Evolutionary conservation across 2,329 filamentous ascomycete species (phyloP).

Genomic region (Diaporthe humulicola): DNA sequence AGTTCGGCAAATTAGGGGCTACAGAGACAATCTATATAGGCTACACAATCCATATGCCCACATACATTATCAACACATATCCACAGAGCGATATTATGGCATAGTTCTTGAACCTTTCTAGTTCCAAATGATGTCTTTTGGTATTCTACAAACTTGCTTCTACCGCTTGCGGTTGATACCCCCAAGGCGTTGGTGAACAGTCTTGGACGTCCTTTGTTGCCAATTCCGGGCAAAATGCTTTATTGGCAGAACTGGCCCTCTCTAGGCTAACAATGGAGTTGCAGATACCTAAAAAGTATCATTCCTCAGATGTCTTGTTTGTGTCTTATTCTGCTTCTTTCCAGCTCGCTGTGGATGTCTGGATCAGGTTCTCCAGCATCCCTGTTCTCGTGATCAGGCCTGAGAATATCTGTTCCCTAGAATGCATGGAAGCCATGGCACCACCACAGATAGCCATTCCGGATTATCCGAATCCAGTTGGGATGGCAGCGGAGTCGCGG

Average conservation of each 20-base stretch:
- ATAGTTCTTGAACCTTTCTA: neutral
- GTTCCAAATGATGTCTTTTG: neutral
- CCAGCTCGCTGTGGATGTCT: neutral
- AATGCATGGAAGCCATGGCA: constrained; percentile 1
- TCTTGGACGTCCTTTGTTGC: constrained; percentile 6
- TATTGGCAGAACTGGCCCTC: neutral
- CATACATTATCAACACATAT: neutral
- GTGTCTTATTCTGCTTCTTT: neutral
- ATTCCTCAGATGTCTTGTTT: neutral
- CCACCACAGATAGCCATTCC: neutral
- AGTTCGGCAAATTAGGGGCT: no score
- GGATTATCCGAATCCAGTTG: neutral
- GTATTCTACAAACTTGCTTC: neutral
- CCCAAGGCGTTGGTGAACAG: neutral
- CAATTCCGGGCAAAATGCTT: constrained; percentile 9
- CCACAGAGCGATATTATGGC: neutral
- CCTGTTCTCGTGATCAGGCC: no score
- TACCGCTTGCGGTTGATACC: constrained; percentile 1
- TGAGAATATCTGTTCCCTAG: neutral
- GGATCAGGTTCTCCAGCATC: neutral
- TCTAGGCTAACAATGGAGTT: constrained; percentile 1
- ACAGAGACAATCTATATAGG: no score
- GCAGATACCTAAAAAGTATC: neutral
- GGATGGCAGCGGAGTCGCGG: neutral
- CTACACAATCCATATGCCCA: no score